Evolutionary conservation across 108 stramenopile species (phyloP), one percentile per base, ranked within the genome.

Genomic region (Skeletonema costatum): DNA sequence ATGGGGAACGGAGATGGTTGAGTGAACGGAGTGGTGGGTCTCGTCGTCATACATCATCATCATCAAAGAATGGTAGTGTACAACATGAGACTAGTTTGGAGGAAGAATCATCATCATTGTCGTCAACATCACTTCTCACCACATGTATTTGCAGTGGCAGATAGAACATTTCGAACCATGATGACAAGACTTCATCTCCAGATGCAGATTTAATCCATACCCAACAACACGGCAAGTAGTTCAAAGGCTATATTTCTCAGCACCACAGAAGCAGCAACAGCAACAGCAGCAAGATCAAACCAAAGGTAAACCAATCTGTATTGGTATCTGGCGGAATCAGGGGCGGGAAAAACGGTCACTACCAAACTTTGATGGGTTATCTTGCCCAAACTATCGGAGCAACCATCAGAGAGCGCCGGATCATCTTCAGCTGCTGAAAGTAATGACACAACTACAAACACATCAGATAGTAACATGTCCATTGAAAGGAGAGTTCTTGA

Each of bases 101-200:
- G 12, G 71, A 74, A 13, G 46, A 16, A 53, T 19, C 19, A 29
- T 53, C 51, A n/a, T 53, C 51, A 25, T 25, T 25, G 21, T 53
- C 51, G 7, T 53, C 51, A 6, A 25, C 50, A 32, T 9, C 16
- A 3, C 68, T n/a, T 87, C 17, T 80, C 75, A n/a, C 95, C 97
- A 12, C 97, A 97, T 80, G 90, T 95, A 11, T 97, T 88, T 66
- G 87, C 86, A 35, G 82, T 95, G 5, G 97, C 95, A 6, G 90
- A 93, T 71, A 41, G 76, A 32, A 85, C 95, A 1, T 92, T 91
- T 80, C 86, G 89, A 21, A 81, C 50, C 70, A 90, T 97, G 90
- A 87, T 84, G 76, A 78, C 60, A 16, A 63, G 62, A 39, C 21
- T 86, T 38, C 50, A 83, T 25, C 39, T 32, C 31, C n/a, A 32